phyloP scores from a whole-genome alignment of 1,139 yeast species.

The Oligophagozyma castellii region DNA sequence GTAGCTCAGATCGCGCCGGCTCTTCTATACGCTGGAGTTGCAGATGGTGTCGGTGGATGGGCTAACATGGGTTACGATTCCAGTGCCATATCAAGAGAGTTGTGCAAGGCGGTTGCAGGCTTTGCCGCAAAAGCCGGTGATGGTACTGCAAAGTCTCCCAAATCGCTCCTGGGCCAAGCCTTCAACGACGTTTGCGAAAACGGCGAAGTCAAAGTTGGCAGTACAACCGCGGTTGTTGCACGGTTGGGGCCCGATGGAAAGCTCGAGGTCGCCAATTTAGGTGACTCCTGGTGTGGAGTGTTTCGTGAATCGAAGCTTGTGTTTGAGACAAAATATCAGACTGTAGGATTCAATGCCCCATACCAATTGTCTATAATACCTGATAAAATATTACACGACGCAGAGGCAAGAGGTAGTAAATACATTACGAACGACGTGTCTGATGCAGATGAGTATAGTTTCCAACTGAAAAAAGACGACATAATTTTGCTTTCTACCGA shows the following conservation, averaged over 20 bases:
- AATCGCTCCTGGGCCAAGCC: constrained; percentile 38
- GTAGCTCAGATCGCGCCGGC: constrained; percentile 30
- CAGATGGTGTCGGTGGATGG: constrained; percentile 99
- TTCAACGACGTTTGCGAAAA: constrained; percentile 39
- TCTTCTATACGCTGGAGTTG: constrained; percentile 59
- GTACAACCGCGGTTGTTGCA: constrained; percentile 91
- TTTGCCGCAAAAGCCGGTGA: constrained; percentile 2
- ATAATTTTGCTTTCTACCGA: constrained; percentile 80
- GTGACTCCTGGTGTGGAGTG: constrained; percentile 91
- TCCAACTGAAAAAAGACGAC: constrained; percentile 49
- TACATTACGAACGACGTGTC: constrained; percentile 42
- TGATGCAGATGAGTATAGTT: constrained; percentile 32
- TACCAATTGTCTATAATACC: constrained; percentile 85
- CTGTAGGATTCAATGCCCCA: constrained; percentile 85
- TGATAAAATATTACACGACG: constrained; percentile 38
- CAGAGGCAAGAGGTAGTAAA: constrained; percentile 42
- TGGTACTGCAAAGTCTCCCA: constrained; percentile 26
- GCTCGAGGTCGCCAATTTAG: constrained; percentile 64
- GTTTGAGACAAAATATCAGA: constrained; percentile 61
- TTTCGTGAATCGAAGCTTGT: constrained; percentile 54
- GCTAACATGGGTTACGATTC: constrained; percentile 84
- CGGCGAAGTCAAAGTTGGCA: constrained; percentile 70
- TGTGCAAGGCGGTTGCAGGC: constrained; percentile 34
- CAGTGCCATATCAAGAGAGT: constrained; percentile 60
- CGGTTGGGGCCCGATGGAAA: constrained; percentile 43